Conservation (phyloP, 345 rosid species). For the Brassica juncea region DNA sequence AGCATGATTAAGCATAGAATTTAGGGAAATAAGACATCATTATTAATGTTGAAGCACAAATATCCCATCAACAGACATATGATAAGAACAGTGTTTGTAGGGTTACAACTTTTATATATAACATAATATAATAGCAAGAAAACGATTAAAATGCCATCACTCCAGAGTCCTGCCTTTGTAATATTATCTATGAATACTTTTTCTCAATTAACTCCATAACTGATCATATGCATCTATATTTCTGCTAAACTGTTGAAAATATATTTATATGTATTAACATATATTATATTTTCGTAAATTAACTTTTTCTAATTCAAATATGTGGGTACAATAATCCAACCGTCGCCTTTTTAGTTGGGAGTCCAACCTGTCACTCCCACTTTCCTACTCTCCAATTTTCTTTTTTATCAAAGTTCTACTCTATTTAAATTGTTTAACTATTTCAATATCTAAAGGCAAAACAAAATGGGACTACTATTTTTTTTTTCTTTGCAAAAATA, state of each 20-base stretch:
- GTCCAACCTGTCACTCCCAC: constrained; percentile 26
- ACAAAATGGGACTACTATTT: not conserved
- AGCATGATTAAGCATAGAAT: constrained; percentile 64
- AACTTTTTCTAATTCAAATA: constrained; percentile 2
- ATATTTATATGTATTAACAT: not conserved
- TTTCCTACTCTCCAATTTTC: not conserved
- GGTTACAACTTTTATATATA: constrained; percentile 25
- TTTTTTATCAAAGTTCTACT: not conserved
- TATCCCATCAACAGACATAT: constrained; percentile 44
- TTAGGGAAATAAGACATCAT: constrained; percentile 54
- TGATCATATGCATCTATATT: not conserved
- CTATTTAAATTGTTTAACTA: not conserved
- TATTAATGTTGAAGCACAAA: constrained; percentile 53
- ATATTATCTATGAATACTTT: not conserved
- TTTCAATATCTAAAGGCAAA: not conserved
- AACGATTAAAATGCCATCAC: not conserved
- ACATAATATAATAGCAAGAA: not conserved
- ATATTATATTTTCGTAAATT: not conserved
- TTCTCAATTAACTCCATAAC: not conserved
- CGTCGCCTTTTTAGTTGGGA: constrained; percentile 46
- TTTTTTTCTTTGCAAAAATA: not conserved
- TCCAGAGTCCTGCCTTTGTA: not conserved
- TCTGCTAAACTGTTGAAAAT: not conserved
- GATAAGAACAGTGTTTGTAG: constrained; percentile 33
- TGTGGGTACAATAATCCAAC: constrained; percentile 34